These are phyloP conservation scores for Pulveroboletus sp. DNA, from an alignment of 1,284 basidiomycete species.

Conservation along the genomic window DNA sequence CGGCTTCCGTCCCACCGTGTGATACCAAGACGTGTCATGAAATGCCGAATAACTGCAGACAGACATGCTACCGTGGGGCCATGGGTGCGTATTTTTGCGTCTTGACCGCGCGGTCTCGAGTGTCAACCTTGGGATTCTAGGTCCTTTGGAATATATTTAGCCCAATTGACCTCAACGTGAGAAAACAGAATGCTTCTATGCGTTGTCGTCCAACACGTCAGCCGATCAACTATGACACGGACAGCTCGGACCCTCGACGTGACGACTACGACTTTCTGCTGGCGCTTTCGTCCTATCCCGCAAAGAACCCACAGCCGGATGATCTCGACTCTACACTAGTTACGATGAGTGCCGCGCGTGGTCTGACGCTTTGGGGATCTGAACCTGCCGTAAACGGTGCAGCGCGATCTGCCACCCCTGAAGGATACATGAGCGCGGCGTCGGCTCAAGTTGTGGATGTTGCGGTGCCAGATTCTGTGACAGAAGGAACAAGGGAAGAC, in stretches of 20 bases:
- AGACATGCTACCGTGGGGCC: slow-evolving; percentile 48
- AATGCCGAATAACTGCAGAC: slow-evolving; percentile 42
- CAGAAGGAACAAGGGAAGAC: not conserved
- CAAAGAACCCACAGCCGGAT: slow-evolving; percentile 32
- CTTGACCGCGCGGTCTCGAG: not conserved
- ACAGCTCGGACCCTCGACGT: slow-evolving; percentile 15
- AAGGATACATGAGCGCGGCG: not conserved
- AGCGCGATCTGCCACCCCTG: not conserved
- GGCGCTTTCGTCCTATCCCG: slow-evolving; percentile 37
- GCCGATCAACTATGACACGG: slow-evolving; percentile 9
- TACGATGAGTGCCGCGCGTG: slow-evolving; percentile 40
- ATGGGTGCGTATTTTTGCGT: slow-evolving; percentile 42
- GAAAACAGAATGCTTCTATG: slow-evolving; percentile 35
- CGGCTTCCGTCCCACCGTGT: slow-evolving; percentile 49
- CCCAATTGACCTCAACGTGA: slow-evolving; percentile 35
- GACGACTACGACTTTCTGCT: slow-evolving; percentile 47
- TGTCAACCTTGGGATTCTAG: slow-evolving; percentile 28
- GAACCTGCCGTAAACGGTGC: not conserved
- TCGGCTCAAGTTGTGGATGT: not conserved
- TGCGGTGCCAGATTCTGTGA: not conserved
- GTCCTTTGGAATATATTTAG: slow-evolving; percentile 45
- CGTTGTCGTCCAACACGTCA: slow-evolving; percentile 25
- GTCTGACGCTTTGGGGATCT: slow-evolving; percentile 41
- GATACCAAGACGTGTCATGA: slow-evolving; percentile 39
- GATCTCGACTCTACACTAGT: slow-evolving; percentile 41